phyloP scores from a whole-genome alignment of 2,329 filamentous ascomycete species.

The Didymella keratinophila region DNA sequence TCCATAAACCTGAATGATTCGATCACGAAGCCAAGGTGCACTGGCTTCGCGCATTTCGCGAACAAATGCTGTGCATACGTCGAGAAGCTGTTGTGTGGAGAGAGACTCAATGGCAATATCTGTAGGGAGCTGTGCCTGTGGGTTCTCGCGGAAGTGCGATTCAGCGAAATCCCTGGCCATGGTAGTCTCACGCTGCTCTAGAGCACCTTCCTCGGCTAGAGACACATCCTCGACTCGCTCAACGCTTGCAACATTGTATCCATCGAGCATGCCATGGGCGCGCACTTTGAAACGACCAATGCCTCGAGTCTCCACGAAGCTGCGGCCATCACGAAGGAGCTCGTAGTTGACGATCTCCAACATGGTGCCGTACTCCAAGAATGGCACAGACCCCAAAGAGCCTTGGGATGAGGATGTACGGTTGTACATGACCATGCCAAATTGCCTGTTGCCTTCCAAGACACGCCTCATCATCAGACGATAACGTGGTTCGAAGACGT shows the following conservation, averaged over 20 bases:
- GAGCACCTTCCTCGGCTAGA: conserved; percentile 77
- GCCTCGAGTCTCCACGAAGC: conserved; percentile 79
- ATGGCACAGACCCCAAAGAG: conserved; percentile 62
- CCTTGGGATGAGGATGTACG: conserved; percentile 61
- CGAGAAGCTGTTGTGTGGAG: conserved; percentile 75
- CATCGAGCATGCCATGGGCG: conserved; percentile 71
- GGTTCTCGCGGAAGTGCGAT: conserved; percentile 47
- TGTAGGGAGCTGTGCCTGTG: conserved; percentile 31
- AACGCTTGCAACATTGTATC: conserved; percentile 78
- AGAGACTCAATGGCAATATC: conserved; percentile 60
- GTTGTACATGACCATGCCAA: conserved; percentile 85
- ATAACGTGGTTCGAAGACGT: conserved; percentile 93
- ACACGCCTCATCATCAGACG: conserved; percentile 85
- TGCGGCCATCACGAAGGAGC: conserved; percentile 79
- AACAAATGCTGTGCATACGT: conserved; percentile 72
- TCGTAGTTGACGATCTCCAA: conserved; percentile 78
- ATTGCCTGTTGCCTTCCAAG: conserved; percentile 75
- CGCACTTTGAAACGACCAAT: conserved; percentile 78
- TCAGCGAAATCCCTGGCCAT: conserved; percentile 47
- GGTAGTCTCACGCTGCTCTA: conserved; percentile 73
- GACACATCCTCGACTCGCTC: conserved; percentile 84
- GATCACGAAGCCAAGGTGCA: conserved; percentile 76
- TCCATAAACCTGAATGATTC: conserved; percentile 77
- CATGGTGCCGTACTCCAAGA: conserved; percentile 79
- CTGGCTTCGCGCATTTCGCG: conserved; percentile 71